Base-by-base conservation (phyloP, 805 yeast genomes). In the Pichia membranifaciens region DNA sequence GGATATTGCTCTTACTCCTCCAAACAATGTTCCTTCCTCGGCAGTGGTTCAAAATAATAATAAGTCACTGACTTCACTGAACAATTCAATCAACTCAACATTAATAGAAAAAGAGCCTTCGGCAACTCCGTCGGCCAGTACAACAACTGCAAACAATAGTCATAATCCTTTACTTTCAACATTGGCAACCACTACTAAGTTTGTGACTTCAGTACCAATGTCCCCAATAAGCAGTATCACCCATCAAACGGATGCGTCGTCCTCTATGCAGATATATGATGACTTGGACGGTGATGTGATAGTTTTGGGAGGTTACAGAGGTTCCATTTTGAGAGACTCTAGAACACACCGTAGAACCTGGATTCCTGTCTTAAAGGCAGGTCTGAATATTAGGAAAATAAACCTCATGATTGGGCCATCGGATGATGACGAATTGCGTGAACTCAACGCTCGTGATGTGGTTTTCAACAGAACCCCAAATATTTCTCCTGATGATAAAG, bases 221-320 rank as follows among this genome's bases (percentile, higher is more conserved):
- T 34, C 44, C 7, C 45, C 49, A 17, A 29, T 41, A n/a, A 29
- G n/a, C 8, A 45, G 49, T 37, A 22, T 32, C 7, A 21, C 34
- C 9, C 44, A 45, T n/a, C 38, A 28, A 25, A 10, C 12, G 23
- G 18, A 20, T 33, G 13, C 22, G 7, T 16, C 44, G 28, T 12
- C 39, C 3, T 54, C 59, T 45, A 75, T 75, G 28, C 60, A 75
- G 1, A 70, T 82, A 2, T 84, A 72, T 71, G 74, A 76, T 49
- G 76, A 75, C 22, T 55, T 88, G 1, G 82, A 80, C 20, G 96
- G 96, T 4, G 89, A 89, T 58, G 73, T 90, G 2, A 77, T 90
- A 2, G 70, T 90, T 1, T 50, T 90, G 63, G 96, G 96, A 5
- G 97, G 97, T 0, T 90, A 85, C 64, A 71, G 97, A 56, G 97